A percentile compares a stretch with the other conserved stretches of the same genome.
Evolutionary conservation across 169 alveolate genomes (phyloP).

Genomic region (Eimeria necatrix): DNA sequence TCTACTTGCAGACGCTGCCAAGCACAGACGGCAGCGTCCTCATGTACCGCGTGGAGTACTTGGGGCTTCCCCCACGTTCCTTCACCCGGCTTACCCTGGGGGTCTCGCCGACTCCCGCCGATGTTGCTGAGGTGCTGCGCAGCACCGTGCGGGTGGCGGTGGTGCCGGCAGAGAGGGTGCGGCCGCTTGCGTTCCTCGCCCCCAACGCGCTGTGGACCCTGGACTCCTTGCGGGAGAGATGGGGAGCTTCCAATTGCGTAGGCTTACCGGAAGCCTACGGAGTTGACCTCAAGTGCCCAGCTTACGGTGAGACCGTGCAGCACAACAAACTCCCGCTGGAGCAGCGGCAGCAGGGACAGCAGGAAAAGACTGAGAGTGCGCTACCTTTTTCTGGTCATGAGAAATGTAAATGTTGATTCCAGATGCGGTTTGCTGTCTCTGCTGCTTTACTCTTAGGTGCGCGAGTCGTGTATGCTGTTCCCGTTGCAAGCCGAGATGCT

Average conservation of each 20-base stretch:
- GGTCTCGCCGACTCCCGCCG: background rate
- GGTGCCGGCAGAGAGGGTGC: background rate
- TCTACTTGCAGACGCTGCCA: background rate
- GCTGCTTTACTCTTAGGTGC: background rate
- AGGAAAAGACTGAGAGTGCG: background rate
- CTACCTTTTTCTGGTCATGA: background rate
- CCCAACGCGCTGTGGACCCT: background rate
- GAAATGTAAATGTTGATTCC: background rate
- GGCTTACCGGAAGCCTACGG: conserved; percentile 2
- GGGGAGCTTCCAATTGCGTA: background rate
- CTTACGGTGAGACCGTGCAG: conserved; percentile 10
- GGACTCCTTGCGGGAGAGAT: background rate
- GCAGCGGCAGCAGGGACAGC: conserved; percentile 31
- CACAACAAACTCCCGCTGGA: background rate
- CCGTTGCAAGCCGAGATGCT: background rate
- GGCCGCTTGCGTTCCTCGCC: background rate
- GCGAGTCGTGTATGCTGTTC: background rate
- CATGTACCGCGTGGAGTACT: background rate
- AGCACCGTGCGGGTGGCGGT: background rate
- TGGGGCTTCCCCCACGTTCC: conserved; percentile 9
- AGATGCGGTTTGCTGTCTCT: background rate
- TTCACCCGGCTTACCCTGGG: background rate
- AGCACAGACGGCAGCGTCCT: background rate
- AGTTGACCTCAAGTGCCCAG: background rate
- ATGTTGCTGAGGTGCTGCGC: background rate